Base-by-base conservation (phyloP, 1,284 basidiomycete genomes). In the Moniliophthora roreri region DNA sequence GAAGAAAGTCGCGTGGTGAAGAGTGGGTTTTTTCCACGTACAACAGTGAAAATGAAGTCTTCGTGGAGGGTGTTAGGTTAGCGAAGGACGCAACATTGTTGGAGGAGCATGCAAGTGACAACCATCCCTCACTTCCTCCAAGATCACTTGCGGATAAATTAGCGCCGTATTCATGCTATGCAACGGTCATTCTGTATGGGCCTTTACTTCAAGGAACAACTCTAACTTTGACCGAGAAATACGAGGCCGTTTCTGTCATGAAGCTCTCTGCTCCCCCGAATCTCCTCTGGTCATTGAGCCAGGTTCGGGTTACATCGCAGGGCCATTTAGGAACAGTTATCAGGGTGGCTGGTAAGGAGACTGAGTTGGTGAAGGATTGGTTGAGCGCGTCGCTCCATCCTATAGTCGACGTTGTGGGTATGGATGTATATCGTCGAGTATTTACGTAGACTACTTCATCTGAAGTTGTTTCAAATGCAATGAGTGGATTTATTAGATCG, bases 21-120 rank as follows among this genome's bases (percentile, higher is more conserved):
- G 82, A 90, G 48, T 99, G 96, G 96, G 83, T 72, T 1, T 97
- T 98, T 68, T 81, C 86, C 38, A 76, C 80, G 53, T 98, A 98
- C 66, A 82, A 86, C 63, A 95, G 89, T 61, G 72, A 83, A 40
- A 98, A 98, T 69, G 93, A 98, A 67, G 73, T 98, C 18, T 83
- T 84, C 61, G 64, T 91, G 2, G 82, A 78, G 2, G 82, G 78
- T 1, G 73, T 73, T 56, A 76, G 85, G 46, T 67, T 94, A 23
- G 89, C 84, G 48, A 84, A 86, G 59, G 95, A 97, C 62, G 79
- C 84, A 18, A 78, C 87, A 71, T 73, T 94, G 4, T 78, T 98
- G 13, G 85, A 93, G 55, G 79, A 83, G 24, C 53, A 61, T 16
- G 50, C 59, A 32, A 53, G 54, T 28, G 55, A 53, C 28, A 23